Evolutionary conservation across 495 filamentous ascomycete species (phyloP).

Genomic region (Chaetomium cochliodes): DNA sequence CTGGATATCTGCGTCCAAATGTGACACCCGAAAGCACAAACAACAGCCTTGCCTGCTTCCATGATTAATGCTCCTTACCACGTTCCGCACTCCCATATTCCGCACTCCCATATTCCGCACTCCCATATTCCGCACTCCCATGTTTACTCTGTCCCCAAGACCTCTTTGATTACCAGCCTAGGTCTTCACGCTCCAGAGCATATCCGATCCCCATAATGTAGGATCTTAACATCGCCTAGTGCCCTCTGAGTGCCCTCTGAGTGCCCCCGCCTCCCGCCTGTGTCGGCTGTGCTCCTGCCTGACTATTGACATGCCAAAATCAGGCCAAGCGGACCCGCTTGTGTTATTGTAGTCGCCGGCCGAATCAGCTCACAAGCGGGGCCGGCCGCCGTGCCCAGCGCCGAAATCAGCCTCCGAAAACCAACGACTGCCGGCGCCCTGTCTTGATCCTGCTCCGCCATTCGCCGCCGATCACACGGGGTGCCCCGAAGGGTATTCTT

Average conservation of each 20-base stretch:
- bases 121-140: background rate
- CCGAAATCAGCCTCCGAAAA: constrained; percentile 11
- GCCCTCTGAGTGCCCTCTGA: no score
- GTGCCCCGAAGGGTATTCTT: background rate
- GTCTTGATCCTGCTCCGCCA: background rate
- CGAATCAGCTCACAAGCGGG: background rate
- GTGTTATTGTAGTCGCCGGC: background rate
- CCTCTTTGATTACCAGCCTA: background rate
- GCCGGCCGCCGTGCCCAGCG: background rate
- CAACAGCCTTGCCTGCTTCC: background rate
- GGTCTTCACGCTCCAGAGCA: background rate
- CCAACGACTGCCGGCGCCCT: background rate
- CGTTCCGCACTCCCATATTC: background rate
- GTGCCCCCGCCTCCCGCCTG: no score
- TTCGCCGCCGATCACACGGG: constrained; percentile 3
- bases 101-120: background rate
- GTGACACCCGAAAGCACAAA: background rate
- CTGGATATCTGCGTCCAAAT: background rate
- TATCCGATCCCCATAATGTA: background rate
- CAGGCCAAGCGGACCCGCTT: background rate
- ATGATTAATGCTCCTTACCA: background rate
- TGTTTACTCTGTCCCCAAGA: background rate
- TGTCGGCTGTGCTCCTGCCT: no score
- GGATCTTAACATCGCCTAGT: background rate
- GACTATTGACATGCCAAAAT: background rate